Conservation (phyloP, 2,329 filamentous ascomycete genomes). For the Microsporum audouinii region DNA sequence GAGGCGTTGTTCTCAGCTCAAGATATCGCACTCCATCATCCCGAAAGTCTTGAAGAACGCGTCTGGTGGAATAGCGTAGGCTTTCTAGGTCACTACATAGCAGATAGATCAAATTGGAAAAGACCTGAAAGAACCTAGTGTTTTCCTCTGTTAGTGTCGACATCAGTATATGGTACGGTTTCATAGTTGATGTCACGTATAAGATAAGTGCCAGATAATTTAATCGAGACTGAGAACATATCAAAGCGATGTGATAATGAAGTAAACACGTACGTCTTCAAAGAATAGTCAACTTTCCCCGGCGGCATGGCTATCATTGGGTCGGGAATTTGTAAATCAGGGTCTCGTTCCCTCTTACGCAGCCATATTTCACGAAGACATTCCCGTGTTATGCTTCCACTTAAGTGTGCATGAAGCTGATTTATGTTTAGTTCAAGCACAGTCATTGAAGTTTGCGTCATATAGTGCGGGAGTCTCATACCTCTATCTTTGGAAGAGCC, state of each 20-base stretch:
- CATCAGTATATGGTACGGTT: not conserved
- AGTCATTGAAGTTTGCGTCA: not conserved
- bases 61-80: slow-evolving; percentile 50
- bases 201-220: not conserved
- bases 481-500: slow-evolving; percentile 29
- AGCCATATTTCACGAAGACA: slow-evolving; percentile 66
- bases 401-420: slow-evolving; percentile 69
- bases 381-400: slow-evolving; percentile 61
- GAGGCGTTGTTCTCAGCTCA: slow-evolving; percentile 69
- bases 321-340: slow-evolving; percentile 50
- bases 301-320: slow-evolving; percentile 57
- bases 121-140: slow-evolving; percentile 62
- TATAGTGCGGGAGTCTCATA: slow-evolving; percentile 11
- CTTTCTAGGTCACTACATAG: slow-evolving; percentile 54
- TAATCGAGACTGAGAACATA: not conserved
- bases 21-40: slow-evolving; percentile 64
- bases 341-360: slow-evolving; percentile 42
- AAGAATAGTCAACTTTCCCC: slow-evolving; percentile 59
- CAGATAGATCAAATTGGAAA: slow-evolving; percentile 67
- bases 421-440: not conserved
- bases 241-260: not conserved
- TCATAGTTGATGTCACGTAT: not conserved
- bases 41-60: slow-evolving; percentile 56
- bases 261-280: slow-evolving; percentile 47
- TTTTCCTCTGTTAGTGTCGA: not conserved